A percentile compares a stretch with the other conserved stretches of the same genome.
These are phyloP conservation scores for Annona cherimola DNA, from an alignment of 164 flowering plant genomes.

Conservation along the genomic window DNA sequence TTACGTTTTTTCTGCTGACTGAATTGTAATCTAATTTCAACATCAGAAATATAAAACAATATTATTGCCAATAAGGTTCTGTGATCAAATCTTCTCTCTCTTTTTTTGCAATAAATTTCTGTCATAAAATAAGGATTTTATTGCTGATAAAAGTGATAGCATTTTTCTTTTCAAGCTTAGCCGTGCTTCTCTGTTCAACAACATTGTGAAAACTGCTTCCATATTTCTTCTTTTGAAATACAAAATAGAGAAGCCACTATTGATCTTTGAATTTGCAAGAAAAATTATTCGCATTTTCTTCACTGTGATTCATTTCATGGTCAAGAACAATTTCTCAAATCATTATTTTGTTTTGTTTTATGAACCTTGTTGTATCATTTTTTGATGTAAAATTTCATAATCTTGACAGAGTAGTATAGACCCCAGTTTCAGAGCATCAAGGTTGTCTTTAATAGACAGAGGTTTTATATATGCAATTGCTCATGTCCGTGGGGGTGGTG, in stretches of 20 bases:
- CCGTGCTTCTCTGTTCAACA: too few relatives aligned
- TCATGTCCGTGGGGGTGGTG: conserved; percentile 97
- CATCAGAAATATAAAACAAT: too few relatives aligned
- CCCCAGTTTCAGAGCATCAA: conserved; percentile 62
- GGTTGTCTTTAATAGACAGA: conserved; percentile 79
- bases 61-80: too few relatives aligned
- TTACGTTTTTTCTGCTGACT: too few relatives aligned
- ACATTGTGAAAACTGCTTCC: not conserved
- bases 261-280: not conserved
- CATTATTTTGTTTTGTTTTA: not conserved
- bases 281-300: not conserved
- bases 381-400: not conserved
- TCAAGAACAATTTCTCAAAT: not conserved
- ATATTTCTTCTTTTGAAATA: not conserved
- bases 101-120: too few relatives aligned
- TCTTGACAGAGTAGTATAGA: conserved; percentile 59
- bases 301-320: not conserved
- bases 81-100: too few relatives aligned
- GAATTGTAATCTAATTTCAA: too few relatives aligned
- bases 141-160: too few relatives aligned
- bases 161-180: too few relatives aligned
- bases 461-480: conserved; percentile 84
- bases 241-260: not conserved
- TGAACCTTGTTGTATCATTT: not conserved
- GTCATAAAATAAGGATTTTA: too few relatives aligned